Evolutionary conservation across 345 rosid species (phyloP).

Genomic region (Lepidium aucheri): DNA sequence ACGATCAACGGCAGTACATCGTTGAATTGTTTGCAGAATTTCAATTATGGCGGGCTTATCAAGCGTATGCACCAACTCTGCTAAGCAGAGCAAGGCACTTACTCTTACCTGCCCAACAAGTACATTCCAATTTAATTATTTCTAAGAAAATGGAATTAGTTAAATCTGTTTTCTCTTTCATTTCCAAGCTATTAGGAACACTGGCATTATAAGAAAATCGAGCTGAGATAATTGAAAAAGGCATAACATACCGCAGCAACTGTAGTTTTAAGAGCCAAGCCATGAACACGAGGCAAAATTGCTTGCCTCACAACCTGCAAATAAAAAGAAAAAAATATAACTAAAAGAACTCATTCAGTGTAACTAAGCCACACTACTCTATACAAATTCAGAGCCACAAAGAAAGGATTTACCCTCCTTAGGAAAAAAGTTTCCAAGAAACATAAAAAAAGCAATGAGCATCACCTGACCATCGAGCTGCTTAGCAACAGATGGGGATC

Average conservation of each 20-base stretch:
- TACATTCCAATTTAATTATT: background rate
- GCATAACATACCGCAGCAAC: constrained; percentile 79
- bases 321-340: background rate
- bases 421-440: background rate
- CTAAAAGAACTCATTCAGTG: background rate
- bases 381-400: background rate
- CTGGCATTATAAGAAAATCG: background rate
- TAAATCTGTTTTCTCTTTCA: background rate
- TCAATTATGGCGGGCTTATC: constrained; percentile 70
- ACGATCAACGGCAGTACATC: constrained; percentile 90
- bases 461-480: constrained; percentile 86
- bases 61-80: constrained; percentile 59
- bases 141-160: background rate
- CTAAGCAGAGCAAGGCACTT: constrained; percentile 84
- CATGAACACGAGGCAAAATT: constrained; percentile 94
- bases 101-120: constrained; percentile 69
- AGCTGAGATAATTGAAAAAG: background rate
- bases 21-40: constrained; percentile 78
- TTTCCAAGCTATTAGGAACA: background rate
- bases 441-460: background rate
- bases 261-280: constrained; percentile 92
- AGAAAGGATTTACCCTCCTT: background rate
- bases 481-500: constrained; percentile 57
- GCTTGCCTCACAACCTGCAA: constrained; percentile 80
- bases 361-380: background rate